Base-by-base conservation (phyloP, 768 basidiomycete species). In the Rhodotorula babjevae region DNA sequence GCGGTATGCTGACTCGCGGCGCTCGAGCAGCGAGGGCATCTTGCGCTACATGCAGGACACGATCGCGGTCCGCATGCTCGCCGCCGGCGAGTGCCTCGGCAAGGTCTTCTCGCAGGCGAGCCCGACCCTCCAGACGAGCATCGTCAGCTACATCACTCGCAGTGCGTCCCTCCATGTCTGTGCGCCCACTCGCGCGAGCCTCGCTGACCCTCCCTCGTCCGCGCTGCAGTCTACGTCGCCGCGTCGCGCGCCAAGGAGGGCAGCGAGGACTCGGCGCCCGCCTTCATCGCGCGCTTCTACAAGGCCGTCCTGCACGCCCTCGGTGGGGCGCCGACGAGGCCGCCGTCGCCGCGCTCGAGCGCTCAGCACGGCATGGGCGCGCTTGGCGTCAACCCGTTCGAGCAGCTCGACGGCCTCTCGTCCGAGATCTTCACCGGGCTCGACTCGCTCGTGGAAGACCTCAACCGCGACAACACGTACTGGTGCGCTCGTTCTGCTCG, bases 211-310 rank as follows among this genome's bases (percentile, higher is more conserved):
- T 29, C 25, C 16, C 31, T n/a, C 52, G 14, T 42, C 44, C 12
- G 44, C 44, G 44, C 14, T 53, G 21, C 65, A 65, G 59, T 67
- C 58, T 67, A 67, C 59, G 42, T 47, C 66, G 66, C 66, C 36
- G 15, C 21, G 6, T 14, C 15, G 23, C 49, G 42, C 15, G 66
- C 47, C 12, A 50, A 60, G n/a, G 59, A 52, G 27, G 49, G n/a
- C 50, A 27, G 61, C 40, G 58, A 60, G 9, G 36, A 68, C 47
- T 21, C 42, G 23, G 63, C 59, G 60, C 52, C 64, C 33, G 33
- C 44, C 58, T 31, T 58, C 67, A 46, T 63, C 63, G 44, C 57
- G 25, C 61, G 65, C 62, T 65, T 71, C 63, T 49, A 55, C 65
- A n/a, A 66, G 46, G 36, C 47, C 40, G 36, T 67, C 47, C 7